Evolutionary conservation across 805 yeast genomes (phyloP).

Genomic region (Metschnikowia borealis): DNA sequence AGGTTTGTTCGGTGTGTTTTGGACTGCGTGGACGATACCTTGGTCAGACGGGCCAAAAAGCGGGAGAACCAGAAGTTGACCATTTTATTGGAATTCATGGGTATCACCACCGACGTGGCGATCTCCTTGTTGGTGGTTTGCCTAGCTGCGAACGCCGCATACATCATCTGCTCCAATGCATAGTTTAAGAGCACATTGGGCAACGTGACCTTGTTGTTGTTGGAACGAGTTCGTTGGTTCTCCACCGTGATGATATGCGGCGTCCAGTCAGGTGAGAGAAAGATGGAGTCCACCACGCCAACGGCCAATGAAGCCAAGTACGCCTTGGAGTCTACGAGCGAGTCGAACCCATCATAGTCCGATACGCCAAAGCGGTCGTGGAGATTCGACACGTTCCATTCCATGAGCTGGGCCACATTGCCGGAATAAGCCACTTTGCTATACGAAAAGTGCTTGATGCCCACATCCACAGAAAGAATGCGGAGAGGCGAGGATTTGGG

Average conservation of each 20-base stretch:
- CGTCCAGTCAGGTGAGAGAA: constrained; percentile 7
- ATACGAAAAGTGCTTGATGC: constrained; percentile 39
- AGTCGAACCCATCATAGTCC: constrained; percentile 9
- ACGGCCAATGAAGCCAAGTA: constrained; percentile 23
- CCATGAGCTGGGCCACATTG: constrained; percentile 3
- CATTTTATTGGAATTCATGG: constrained; percentile 36
- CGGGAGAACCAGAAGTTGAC: constrained; percentile 37
- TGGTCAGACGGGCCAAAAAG: constrained; percentile 20
- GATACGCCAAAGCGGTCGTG: constrained; percentile 18
- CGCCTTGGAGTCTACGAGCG: constrained; percentile 25
- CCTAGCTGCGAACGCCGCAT: constrained; percentile 25
- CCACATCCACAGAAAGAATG: constrained; percentile 35
- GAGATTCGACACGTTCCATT: constrained; percentile 29
- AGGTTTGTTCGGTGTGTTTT: constrained; percentile 10
- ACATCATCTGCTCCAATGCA: constrained; percentile 36
- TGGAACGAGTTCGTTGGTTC: constrained; percentile 38
- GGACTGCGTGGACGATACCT: constrained; percentile 10
- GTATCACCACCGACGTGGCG: constrained; percentile 23
- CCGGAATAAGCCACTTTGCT: constrained; percentile 22
- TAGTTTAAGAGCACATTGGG: constrained; percentile 38
- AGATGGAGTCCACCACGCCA: constrained; percentile 20
- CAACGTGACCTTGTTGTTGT: constrained; percentile 29
- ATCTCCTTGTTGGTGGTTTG: constrained; percentile 10
- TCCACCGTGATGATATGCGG: constrained; percentile 34
- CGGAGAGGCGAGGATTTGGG: constrained; percentile 9